Conservation (phyloP, 805 yeast genomes). For the Zygoascus tannicola region DNA sequence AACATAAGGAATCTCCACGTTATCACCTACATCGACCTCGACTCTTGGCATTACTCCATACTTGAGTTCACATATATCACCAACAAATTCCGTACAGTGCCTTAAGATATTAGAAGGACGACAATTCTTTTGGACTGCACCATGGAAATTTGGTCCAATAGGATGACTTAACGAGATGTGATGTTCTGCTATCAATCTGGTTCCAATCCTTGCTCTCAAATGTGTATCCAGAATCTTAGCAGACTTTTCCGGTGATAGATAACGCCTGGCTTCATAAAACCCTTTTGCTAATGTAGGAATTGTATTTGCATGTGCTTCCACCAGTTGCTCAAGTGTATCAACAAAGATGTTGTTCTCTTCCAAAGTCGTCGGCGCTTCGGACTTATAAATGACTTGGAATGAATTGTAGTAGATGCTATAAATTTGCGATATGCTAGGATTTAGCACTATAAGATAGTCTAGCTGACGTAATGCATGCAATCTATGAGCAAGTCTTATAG, state of each 20-base stretch:
- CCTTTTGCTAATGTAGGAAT: slow-evolving; percentile 77
- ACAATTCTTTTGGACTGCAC: slow-evolving; percentile 57
- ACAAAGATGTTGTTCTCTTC: slow-evolving; percentile 50
- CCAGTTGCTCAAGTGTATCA: slow-evolving; percentile 44
- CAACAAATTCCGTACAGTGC: slow-evolving; percentile 63
- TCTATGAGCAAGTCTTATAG: slow-evolving; percentile 48
- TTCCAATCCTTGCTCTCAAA: slow-evolving; percentile 72
- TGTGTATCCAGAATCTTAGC: slow-evolving; percentile 64
- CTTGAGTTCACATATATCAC: slow-evolving; percentile 73
- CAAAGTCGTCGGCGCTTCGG: slow-evolving; percentile 37
- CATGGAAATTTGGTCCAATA: slow-evolving; percentile 41
- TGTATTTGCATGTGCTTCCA: slow-evolving; percentile 76
- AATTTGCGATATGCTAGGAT: slow-evolving; percentile 75
- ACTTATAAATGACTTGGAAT: slow-evolving; percentile 41
- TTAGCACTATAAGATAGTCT: slow-evolving; percentile 77
- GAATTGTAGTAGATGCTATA: slow-evolving; percentile 67
- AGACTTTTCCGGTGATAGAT: slow-evolving; percentile 38
- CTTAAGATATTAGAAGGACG: slow-evolving; percentile 54
- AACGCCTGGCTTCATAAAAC: slow-evolving; percentile 53
- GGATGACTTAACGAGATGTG: slow-evolving; percentile 56
- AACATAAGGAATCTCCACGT: slow-evolving; percentile 67
- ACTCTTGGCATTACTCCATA: slow-evolving; percentile 68
- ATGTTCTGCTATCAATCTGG: slow-evolving; percentile 81
- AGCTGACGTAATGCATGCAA: slow-evolving; percentile 58
- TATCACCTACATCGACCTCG: slow-evolving; percentile 45